Base-by-base conservation (phyloP, 805 yeast species). In the Teunomyces gatunensis region DNA sequence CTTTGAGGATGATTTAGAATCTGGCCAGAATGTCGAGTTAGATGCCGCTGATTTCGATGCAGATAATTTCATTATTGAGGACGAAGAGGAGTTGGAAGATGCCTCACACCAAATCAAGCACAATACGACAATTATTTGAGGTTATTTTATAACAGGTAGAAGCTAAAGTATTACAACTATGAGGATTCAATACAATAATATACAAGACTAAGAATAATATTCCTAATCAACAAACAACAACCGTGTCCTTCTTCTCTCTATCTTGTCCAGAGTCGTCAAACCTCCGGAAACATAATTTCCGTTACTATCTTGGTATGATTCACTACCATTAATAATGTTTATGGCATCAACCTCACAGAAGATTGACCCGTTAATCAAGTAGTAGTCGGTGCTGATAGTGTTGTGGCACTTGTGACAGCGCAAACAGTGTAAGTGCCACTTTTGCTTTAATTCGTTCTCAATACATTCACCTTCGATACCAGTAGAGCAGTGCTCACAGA, bases 401-500 rank as follows among this genome's bases (percentile, higher is more conserved):
- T 58, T 54, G 6, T 68, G 59, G 68, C 98, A 91, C 35, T 73
- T 69, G 41, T 68, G 61, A 67, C 98, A 92, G 44, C 67, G 72
- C 56, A 91, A 74, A 64, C 98, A 92, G 18, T 73, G 64, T 5
- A 77, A 67, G 61, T 92, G 98, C 74, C 88, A 91, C 48, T 89
- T 78, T 54, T 85, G 85, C 37, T 71, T 67, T 29, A 79, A 64
- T 57, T 85, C 90, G 56, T 83, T 86, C 58, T 89, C 96, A 36
- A 92, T 75, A 64, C 98, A 92, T 61, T 81, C 82, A 4, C 98
- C 98, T 63, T 92, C 97, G 42, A 94, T 88, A 27, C 95, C 96
- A 4, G 57, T 55, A 10, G 77, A 73, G 65, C 99, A 92, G 12
- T 74, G 67, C 41, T 73, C 72, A 66, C 99, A 92, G 2, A 86